Percentiles rank a stretch among this genome's conserved stretches.
phyloP scores from a whole-genome alignment of 495 filamentous ascomycete genomes.

The Xylaria nigripes region DNA sequence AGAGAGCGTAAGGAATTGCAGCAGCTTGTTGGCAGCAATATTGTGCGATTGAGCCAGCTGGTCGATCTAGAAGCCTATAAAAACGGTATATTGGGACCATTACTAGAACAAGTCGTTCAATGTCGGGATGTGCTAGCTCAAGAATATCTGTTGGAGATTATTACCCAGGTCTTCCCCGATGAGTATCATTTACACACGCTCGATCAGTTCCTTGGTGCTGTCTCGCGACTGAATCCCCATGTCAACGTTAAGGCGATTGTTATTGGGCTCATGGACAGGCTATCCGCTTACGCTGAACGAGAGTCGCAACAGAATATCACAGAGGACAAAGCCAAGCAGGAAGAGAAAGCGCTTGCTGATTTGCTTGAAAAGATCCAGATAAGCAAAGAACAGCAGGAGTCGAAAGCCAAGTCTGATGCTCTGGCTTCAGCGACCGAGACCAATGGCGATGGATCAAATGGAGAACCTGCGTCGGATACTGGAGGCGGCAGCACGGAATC shows the following conservation, averaged over 20 bases:
- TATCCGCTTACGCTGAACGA: constrained; percentile 84
- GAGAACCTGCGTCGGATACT: constrained; percentile 23
- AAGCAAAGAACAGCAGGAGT: constrained; percentile 47
- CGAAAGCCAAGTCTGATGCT: constrained; percentile 12
- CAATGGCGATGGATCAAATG: constrained; percentile 25
- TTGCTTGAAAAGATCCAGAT: constrained; percentile 71
- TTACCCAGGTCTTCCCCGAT: constrained; percentile 98
- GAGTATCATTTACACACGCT: constrained; percentile 96
- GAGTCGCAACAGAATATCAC: constrained; percentile 66
- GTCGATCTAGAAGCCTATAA: constrained; percentile 93
- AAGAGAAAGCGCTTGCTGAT: constrained; percentile 72
- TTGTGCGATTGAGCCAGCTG: constrained; percentile 89
- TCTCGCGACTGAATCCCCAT: constrained; percentile 83
- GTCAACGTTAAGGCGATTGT: constrained; percentile 98
- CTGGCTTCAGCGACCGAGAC: constrained; percentile 18
- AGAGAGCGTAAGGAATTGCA: constrained; percentile 94
- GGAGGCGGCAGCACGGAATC: constrained; percentile 28
- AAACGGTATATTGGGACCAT: constrained; percentile 75
- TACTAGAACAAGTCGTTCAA: constrained; percentile 94
- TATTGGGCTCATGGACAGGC: constrained; percentile 92
- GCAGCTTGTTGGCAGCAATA: constrained; percentile 88
- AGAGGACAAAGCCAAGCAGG: constrained; percentile 64
- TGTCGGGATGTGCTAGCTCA: constrained; percentile 95
- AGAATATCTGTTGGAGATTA: constrained; percentile 94
- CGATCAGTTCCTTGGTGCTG: constrained; percentile 86